Percentiles rank a stretch among this genome's conserved stretches.
Conservation (phyloP, 1,284 basidiomycete genomes). For the Fomitopsis betulina region DNA sequence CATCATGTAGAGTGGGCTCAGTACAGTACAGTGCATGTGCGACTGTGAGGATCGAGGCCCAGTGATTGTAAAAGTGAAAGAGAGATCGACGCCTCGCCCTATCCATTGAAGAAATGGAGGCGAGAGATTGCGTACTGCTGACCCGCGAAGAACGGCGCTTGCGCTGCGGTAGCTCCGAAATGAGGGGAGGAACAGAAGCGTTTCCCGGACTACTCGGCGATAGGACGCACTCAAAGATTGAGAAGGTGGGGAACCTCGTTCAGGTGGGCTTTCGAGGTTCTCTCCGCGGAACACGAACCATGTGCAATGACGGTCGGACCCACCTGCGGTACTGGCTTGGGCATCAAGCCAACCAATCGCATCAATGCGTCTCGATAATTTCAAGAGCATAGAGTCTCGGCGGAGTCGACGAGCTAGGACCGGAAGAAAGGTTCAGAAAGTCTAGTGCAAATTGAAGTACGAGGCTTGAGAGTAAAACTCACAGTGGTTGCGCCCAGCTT, state of each 20-base stretch:
- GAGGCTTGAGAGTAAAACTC: neutral
- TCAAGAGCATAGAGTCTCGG: neutral
- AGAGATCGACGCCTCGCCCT: too few relatives aligned
- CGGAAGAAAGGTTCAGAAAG: neutral
- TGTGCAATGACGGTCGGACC: neutral
- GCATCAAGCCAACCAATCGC: neutral
- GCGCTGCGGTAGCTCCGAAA: neutral
- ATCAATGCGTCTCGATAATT: neutral
- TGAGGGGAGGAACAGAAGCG: neutral
- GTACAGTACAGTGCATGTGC: neutral
- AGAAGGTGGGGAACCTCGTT: neutral
- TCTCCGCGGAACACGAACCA: neutral
- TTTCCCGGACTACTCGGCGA: neutral
- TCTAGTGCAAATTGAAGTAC: neutral
- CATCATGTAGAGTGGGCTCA: neutral
- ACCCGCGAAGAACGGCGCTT: neutral
- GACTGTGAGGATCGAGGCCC: neutral
- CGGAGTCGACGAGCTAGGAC: neutral
- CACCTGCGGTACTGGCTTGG: neutral
- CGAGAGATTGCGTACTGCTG: neutral
- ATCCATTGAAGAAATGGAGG: neutral
- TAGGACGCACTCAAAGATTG: neutral
- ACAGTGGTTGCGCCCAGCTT: neutral
- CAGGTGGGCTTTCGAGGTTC: neutral
- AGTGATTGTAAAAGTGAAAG: too few relatives aligned